Base-by-base conservation (phyloP, 495 filamentous ascomycete species). In the Terfezia boudieri region DNA sequence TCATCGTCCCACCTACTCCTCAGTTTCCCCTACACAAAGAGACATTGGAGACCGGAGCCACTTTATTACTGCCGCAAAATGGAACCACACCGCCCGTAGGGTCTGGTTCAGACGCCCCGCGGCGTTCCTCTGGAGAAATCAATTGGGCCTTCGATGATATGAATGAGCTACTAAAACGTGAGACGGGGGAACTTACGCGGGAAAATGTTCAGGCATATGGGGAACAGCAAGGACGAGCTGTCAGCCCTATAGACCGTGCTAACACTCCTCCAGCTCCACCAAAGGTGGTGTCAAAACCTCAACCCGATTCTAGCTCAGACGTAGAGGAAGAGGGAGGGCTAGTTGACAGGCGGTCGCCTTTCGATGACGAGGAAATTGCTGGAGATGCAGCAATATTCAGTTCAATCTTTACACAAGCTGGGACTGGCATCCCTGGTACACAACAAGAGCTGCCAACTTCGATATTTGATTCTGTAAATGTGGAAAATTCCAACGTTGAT, bases 81-180 rank as follows among this genome's bases (percentile, higher is more conserved):
- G 50, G 17, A 5, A 46, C 41, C 8, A 8, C 73, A 75, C 58
- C 73, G 74, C 53, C 58, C 69, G 12, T 75, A 71, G 54, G 72
- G 70, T 16, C 68, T 71, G 60, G 75, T 74, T 9, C 75, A 75
- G 63, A 67, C 74, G 35, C 69, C 75, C 73, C 0, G 71, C 41
- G 14, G 4, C 41, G 14, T 14, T 46, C 71, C 11, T 66, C 74
- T 6, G 67, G 70, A 36, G 71, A 76, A 23, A 67, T 76, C 16
- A 77, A 69, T 62, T 78, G 73, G 62, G 64, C 65, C 37, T 74
- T 76, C 61, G 75, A 77, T 52, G 70, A 71, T 32, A 75, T 77
- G 52, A 60, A 64, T 35, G 74, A 76, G 58, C 75, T 74, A 66
- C 71, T 66, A 55, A 53, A 72, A 0, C 66, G 73, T 10, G 66